Base-by-base conservation (phyloP, 2,329 filamentous ascomycete genomes). In the Exserohilum turcica region DNA sequence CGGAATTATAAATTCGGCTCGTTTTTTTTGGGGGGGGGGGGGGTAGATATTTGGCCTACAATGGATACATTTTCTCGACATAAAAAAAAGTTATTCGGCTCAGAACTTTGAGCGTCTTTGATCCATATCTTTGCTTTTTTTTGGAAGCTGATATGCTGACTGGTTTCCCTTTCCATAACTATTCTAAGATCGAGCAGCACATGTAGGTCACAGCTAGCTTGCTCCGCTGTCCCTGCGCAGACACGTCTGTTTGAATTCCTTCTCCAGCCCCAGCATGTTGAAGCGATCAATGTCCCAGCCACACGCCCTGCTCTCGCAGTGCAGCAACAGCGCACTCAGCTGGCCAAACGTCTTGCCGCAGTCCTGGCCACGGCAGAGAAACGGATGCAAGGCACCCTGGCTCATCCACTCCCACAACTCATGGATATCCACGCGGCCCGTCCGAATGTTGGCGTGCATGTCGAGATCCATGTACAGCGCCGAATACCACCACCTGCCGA, bases 401-500 rank as follows among this genome's bases (percentile, higher is more conserved):
- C 60, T 42, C 52, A 69, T 63, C 67, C 66, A 67, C 31, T 50
- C 44, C 6, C 54, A 55, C 36, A 70, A 44, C 19, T 66, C 61
- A 2, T 56, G n/a, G 28, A 65, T 42, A 21, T 66, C 47, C 43
- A 67, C 48, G 13, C 65, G 59, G 1, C 59, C 57, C 2, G 58
- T 66, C 27, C 70, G 71, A 15, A 73, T 59, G 36, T 70, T 65
- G 2, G 63, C 65, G 21, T 73, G 71, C 19, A 72, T 59, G 28
- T 68, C 67, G n/a, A 71, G 46, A 45, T 73, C 69, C 69, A 74
- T 74, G 57, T 65, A 74, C 0, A 71, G 57, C 1, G 66, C 39
- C 0, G 69, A 69, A 54, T 72, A 71, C 69, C 69, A 74, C 66
- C 67, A 72, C 27, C 57, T 64, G 6, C 71, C 70, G 1, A 74